These are phyloP conservation scores for Boletus huronensis DNA, from an alignment of 768 basidiomycete genomes.

Conservation along the genomic window DNA sequence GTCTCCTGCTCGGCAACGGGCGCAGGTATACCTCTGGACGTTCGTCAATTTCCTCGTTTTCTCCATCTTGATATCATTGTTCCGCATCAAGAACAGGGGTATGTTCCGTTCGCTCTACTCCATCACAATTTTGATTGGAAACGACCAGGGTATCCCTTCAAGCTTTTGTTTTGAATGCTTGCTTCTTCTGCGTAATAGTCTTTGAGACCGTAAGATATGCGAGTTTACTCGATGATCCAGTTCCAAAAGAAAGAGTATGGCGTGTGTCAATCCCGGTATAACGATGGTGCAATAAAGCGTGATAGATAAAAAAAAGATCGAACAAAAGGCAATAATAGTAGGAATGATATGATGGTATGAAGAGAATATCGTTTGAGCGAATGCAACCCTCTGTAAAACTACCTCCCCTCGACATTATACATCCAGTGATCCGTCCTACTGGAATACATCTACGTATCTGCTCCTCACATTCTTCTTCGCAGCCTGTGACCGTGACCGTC, in stretches of 20 bases:
- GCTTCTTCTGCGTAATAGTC: background rate
- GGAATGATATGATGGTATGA: conserved; percentile 20
- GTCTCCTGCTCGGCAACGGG: conserved; percentile 70
- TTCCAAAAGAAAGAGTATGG: background rate
- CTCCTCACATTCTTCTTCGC: conserved; percentile 76
- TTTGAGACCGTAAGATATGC: background rate
- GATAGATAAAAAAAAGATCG: conserved; percentile 25
- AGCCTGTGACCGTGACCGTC: conserved; percentile 49
- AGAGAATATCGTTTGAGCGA: conserved; percentile 2
- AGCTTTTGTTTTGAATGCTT: conserved; percentile 56
- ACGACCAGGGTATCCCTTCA: conserved; percentile 72
- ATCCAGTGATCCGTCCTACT: conserved; percentile 41
- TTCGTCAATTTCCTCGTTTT: conserved; percentile 79
- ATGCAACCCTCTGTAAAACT: background rate
- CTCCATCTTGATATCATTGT: conserved; percentile 81
- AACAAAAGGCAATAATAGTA: conserved; percentile 13
- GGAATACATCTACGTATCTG: conserved; percentile 91
- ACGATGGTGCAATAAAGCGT: conserved; percentile 9
- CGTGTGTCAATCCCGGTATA: background rate
- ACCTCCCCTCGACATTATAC: conserved; percentile 4
- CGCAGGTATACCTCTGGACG: conserved; percentile 89
- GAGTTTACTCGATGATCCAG: background rate
- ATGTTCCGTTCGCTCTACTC: conserved; percentile 4
- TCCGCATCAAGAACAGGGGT: conserved; percentile 91
- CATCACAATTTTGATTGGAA: background rate